Conservation (phyloP, 2,329 filamentous ascomycete species). For the Bimuria novae-zelandiae region DNA sequence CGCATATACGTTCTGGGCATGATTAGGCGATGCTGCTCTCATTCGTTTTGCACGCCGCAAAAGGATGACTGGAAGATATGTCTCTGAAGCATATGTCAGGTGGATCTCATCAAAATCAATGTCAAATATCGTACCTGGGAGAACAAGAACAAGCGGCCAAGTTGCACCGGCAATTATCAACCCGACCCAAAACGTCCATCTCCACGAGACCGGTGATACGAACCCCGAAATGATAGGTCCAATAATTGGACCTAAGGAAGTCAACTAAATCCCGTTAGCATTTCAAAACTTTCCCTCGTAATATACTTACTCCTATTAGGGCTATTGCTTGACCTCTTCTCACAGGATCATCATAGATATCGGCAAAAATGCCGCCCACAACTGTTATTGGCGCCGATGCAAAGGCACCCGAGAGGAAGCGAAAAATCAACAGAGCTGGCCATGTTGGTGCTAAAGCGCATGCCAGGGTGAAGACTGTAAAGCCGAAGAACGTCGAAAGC, state of each 20-base stretch:
- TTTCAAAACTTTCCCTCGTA: too few species aligned
- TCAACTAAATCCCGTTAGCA: too few species aligned
- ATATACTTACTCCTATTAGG: too few species aligned
- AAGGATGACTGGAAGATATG: too few species aligned
- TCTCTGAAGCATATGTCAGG: too few species aligned
- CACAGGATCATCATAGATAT: too few species aligned
- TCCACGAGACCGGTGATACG: constrained; percentile 63
- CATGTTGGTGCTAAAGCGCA: constrained; percentile 48
- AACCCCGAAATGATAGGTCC: constrained; percentile 67
- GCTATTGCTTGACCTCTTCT: constrained; percentile 64
- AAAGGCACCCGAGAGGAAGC: constrained; percentile 44
- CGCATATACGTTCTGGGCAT: too few species aligned
- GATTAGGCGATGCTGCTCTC: too few species aligned
- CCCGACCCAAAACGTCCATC: constrained; percentile 71
- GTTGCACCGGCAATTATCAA: constrained; percentile 67
- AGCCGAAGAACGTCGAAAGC: constrained; percentile 52
- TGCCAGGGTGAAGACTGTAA: constrained; percentile 47
- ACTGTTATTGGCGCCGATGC: constrained; percentile 58
- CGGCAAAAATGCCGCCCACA: constrained; percentile 63
- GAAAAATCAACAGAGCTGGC: constrained; percentile 44
- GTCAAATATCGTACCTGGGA: constrained; percentile 62
- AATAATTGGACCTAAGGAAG: constrained; percentile 60
- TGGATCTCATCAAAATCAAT: too few species aligned
- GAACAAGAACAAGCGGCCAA: constrained; percentile 49
- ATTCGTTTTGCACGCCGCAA: too few species aligned